Base-by-base conservation (phyloP, 1,139 yeast genomes). In the Magnusiomyces ingens region DNA sequence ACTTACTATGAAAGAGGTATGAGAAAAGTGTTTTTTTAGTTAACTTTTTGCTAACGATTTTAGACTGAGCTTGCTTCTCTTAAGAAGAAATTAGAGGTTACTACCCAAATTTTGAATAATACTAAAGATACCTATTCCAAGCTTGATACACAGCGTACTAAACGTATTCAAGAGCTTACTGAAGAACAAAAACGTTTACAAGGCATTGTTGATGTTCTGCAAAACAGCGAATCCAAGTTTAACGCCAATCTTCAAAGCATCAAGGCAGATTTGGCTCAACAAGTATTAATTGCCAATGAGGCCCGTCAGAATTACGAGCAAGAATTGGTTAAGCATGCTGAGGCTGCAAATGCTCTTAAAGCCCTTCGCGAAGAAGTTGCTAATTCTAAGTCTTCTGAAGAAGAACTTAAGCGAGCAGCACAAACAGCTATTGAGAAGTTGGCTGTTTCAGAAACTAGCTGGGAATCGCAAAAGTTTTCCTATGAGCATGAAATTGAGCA, bases 241-340 rank as follows among this genome's bases (percentile, higher is more conserved):
- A 48, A 50, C 11, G 59, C 60, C 35, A 53, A 60, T 26, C 59
- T 64, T 43, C 52, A 51, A 21, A 56, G 66, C 32, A 51, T 70
- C 18, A 71, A 73, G 55, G 62, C 62, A 1, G 88, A 85, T 56
- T 69, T 85, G 55, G 72, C 74, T 37, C 70, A 73, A 37, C 88
- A 84, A 61, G 73, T 75, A 1, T 70, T 75, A 35, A 64, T 77
- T 51, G 78, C 82, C 1, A 66, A 71, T 48, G 79, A 78, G 45
- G 77, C 80, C 37, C 85, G 81, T 62, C 66, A 68, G 51, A 82
- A 79, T 59, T 82, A 82, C 60, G 83, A 82, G 55, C 70, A 71
- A 48, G 90, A 83, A 61, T 71, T 80, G 38, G 73, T 73, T 49
- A 80, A 81, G 61, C 81, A 80, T 58, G 81, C 82, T 12, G 75